These are phyloP conservation scores for Kwoniella sp. DNA, from an alignment of 768 basidiomycete species.

Conservation along the genomic window DNA sequence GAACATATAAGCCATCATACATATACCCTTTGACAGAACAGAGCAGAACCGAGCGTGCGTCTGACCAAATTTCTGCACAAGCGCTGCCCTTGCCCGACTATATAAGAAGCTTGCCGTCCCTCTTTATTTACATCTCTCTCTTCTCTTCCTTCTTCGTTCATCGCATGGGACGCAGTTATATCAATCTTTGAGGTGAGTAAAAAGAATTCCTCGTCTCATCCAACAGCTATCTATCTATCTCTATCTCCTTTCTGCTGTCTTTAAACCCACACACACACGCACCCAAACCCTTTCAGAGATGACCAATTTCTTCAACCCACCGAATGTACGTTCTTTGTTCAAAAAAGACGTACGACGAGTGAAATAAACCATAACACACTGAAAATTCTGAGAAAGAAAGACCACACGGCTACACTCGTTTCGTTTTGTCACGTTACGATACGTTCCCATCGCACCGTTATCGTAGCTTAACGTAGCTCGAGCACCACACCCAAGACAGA, in stretches of 20 bases:
- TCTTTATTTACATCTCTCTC: not conserved
- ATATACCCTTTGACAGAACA: too few species aligned
- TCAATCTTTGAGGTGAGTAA: conserved; percentile 1
- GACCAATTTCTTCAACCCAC: conserved; percentile 24
- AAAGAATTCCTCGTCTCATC: not conserved
- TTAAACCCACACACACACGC: not conserved
- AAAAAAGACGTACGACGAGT: conserved; percentile 18
- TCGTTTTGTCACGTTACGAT: too few species aligned
- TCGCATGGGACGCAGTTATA: too few species aligned
- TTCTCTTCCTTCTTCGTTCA: not conserved
- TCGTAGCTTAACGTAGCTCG: too few species aligned
- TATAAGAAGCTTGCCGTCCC: too few species aligned
- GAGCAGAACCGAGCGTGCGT: not conserved
- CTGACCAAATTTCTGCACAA: conserved; percentile 7
- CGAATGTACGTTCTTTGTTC: conserved; percentile 17
- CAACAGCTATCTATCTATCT: too few species aligned
- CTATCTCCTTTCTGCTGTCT: too few species aligned
- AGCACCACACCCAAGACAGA: too few species aligned
- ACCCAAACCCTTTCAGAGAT: conserved; percentile 20
- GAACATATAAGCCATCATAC: too few species aligned
- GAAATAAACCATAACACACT: conserved; percentile 25
- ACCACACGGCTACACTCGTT: too few species aligned
- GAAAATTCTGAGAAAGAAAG: conserved; percentile 24
- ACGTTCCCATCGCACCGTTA: too few species aligned
- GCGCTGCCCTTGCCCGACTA: too few species aligned